A percentile compares a stretch with the other conserved stretches of the same genome.
These are phyloP conservation scores for Leptodontidium sp. DNA, from an alignment of 2,329 filamentous ascomycete genomes.

Conservation along the genomic window DNA sequence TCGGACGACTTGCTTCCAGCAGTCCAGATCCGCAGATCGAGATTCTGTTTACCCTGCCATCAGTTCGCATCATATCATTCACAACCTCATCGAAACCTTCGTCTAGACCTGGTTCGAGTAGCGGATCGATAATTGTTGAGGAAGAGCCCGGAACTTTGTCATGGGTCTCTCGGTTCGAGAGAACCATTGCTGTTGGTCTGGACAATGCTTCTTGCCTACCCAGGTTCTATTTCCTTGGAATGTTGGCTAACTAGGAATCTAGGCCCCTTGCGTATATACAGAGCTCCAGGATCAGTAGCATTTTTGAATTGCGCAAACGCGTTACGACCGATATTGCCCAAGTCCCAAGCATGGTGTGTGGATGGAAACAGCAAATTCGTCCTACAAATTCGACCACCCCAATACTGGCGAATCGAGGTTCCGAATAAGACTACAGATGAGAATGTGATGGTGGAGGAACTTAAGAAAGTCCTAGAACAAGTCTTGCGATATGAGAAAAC, in stretches of 20 bases:
- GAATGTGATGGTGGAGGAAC: conserved; percentile 66
- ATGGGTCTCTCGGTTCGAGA: conserved; percentile 79
- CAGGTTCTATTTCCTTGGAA: conserved; percentile 6
- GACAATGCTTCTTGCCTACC: conserved; percentile 12
- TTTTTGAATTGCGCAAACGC: conserved; percentile 88
- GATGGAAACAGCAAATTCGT: conserved; percentile 86
- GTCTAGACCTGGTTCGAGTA: conserved; percentile 37
- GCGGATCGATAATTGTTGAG: conserved; percentile 48
- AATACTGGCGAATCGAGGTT: conserved; percentile 91
- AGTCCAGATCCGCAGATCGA: conserved; percentile 45
- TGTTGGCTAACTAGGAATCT: conserved; percentile 23
- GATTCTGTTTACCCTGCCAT: conserved; percentile 44
- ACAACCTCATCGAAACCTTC: conserved; percentile 41
- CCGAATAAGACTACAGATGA: conserved; percentile 72
- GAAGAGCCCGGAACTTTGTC: conserved; percentile 70
- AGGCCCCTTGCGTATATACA: conserved; percentile 84
- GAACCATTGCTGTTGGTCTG: conserved; percentile 80
- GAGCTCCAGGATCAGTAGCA: conserved; percentile 83
- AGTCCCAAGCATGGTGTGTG: conserved; percentile 94
- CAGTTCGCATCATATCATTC: conserved; percentile 62
- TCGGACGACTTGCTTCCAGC: conserved; percentile 29
- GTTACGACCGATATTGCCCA: conserved; percentile 85
- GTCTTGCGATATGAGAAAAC: conserved; percentile 89
- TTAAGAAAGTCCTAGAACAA: conserved; percentile 74
- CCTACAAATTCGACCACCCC: conserved; percentile 82